These are phyloP conservation scores for Lentinula lateritia DNA, from an alignment of 768 basidiomycete genomes.

Conservation along the genomic window DNA sequence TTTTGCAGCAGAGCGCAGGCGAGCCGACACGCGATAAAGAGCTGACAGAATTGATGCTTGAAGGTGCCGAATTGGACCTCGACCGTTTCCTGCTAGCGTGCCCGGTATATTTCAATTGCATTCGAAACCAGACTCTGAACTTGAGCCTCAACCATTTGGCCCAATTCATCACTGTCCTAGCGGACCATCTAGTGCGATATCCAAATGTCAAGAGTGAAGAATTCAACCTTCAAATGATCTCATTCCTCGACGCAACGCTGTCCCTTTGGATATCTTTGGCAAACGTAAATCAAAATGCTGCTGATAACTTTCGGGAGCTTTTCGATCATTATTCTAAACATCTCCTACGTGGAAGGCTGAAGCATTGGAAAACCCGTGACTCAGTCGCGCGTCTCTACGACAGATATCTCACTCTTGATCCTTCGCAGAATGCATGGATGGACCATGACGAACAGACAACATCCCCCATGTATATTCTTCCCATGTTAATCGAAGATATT, in stretches of 20 bases:
- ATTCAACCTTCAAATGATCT: slow-evolving; percentile 49
- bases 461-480: slow-evolving; percentile 42
- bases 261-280: slow-evolving; percentile 46
- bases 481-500: slow-evolving; percentile 51
- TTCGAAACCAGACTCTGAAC: slow-evolving; percentile 49
- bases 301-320: slow-evolving; percentile 40
- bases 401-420: slow-evolving; percentile 56
- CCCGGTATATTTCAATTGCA: slow-evolving; percentile 47
- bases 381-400: slow-evolving; percentile 60
- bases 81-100: slow-evolving; percentile 58
- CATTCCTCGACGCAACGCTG: slow-evolving; percentile 60
- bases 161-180: slow-evolving; percentile 48
- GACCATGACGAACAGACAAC: slow-evolving; percentile 17
- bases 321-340: slow-evolving; percentile 49
- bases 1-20: slow-evolving; percentile 52
- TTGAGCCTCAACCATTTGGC: slow-evolving; percentile 48
- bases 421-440: slow-evolving; percentile 44
- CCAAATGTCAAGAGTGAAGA: slow-evolving; percentile 47
- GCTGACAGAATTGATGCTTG: slow-evolving; percentile 46
- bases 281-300: slow-evolving; percentile 25
- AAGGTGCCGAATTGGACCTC: slow-evolving; percentile 32
- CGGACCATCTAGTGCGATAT: slow-evolving; percentile 47
- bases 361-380: slow-evolving; percentile 68
- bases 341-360: slow-evolving; percentile 33
- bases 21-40: slow-evolving; percentile 61